Evolutionary conservation across 441 rosid species (phyloP).

Genomic region (Omphalea diandra): DNA sequence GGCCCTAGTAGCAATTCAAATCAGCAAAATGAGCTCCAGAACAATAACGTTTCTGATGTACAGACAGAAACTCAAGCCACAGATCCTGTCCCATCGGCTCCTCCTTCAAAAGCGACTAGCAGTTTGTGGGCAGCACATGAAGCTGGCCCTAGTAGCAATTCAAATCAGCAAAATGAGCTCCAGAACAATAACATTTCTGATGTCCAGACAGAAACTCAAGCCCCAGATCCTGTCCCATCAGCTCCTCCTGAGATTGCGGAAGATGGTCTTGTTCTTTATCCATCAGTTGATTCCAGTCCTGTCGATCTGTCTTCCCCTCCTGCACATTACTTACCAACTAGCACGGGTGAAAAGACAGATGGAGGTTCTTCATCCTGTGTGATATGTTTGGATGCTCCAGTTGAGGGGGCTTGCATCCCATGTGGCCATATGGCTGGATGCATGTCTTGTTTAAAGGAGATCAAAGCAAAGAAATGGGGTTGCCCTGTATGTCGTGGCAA

Average conservation of each 20-base stretch:
- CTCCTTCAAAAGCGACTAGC: slow-evolving; percentile 36
- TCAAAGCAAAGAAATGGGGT: slow-evolving; percentile 86
- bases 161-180: slow-evolving; percentile 20
- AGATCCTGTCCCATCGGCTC: slow-evolving; percentile 57
- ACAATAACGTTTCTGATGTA: slow-evolving; percentile 6
- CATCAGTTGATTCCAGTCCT: slow-evolving; percentile 62
- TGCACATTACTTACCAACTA: slow-evolving; percentile 31
- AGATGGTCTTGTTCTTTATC: slow-evolving; percentile 73
- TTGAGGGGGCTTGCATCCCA: slow-evolving; percentile 88
- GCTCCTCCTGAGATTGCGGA: slow-evolving; percentile 60
- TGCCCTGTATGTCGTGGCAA: slow-evolving; percentile 91
- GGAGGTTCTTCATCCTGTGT: slow-evolving; percentile 56
- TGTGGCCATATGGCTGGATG: slow-evolving; percentile 98
- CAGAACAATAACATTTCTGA: slow-evolving; percentile 17
- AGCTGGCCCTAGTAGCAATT: slow-evolving; percentile 24
- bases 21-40: slow-evolving; percentile 21
- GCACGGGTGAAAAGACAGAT: slow-evolving; percentile 42
- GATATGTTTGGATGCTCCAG: slow-evolving; percentile 88
- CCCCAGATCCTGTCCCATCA: slow-evolving; percentile 44
- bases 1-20: slow-evolving; percentile 23
- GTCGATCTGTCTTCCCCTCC: slow-evolving; percentile 40
- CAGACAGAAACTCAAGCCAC: slow-evolving; percentile 24
- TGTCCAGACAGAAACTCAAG: slow-evolving; percentile 19
- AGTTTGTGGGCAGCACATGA: slow-evolving; percentile 25
- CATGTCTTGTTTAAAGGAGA: slow-evolving; percentile 81